Evolutionary conservation across 441 rosid genomes (phyloP), one percentile per base, ranked within the genome.

Genomic region (Erodium moschatum): DNA sequence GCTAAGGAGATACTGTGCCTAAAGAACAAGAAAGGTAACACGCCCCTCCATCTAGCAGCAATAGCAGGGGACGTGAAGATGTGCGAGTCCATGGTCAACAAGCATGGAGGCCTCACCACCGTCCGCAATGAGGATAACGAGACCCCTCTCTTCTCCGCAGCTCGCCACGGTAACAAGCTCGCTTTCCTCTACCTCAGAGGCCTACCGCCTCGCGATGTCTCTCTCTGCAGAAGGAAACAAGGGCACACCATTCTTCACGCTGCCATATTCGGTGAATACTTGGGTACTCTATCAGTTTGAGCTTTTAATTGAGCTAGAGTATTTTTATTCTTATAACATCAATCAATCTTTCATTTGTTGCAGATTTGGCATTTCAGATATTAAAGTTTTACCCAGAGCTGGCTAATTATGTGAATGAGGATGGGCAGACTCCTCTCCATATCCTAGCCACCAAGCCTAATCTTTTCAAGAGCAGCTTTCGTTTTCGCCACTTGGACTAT

Each of bases 231-330:
- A 38, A 70, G 69, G 9, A 66, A 54, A 0, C 70, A 66, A 16
- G 83, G 83, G 3, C 79, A 75, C 0, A 83, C 84, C 24, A 67
- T 81, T 56, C 86, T 83, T 72, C 86, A 83, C 20, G 70, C 16
- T 11, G 77, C 84, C 77, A 81, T 83, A 15, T 19, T 48, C 4
- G 76, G 80, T 0, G 79, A 79, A 20, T 74, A 77, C 35, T 72
- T 71, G n/a, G n/a, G n/a, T n/a, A n/a, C n/a, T n/a, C n/a, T 52
- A 3, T 52, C 15, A 2, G 8, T 9, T 3, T 38, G 8, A 38
- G 42, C 42, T 35, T 5, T 35, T 35, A 33, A 33, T n/a, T n/a
- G n/a, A n/a, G n/a, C n/a, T n/a, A n/a, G n/a, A n/a, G n/a, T n/a
- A n/a, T n/a, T n/a, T n/a, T n/a, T n/a, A n/a, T n/a, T n/a, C n/a